These are phyloP conservation scores for Phytopythium aichiense DNA, from an alignment of 352 stramenopile species.

Conservation along the genomic window DNA sequence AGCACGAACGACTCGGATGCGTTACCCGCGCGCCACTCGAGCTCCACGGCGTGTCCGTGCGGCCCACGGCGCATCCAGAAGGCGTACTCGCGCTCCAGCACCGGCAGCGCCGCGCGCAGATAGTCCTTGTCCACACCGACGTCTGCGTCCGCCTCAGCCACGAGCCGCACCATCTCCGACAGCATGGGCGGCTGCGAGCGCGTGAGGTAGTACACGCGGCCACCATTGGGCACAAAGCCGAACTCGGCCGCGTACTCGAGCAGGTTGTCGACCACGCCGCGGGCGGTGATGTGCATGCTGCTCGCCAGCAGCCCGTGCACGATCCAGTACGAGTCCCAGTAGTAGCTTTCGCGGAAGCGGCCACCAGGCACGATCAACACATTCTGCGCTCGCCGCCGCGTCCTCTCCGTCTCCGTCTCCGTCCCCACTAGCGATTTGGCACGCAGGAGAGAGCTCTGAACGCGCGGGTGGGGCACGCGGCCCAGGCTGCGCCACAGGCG, in stretches of 20 bases:
- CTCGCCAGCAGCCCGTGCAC: conserved; percentile 83
- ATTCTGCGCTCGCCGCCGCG: conserved; percentile 35
- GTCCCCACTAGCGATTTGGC: conserved; percentile 21
- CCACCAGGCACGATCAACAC: conserved; percentile 86
- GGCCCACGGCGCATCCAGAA: conserved; percentile 83
- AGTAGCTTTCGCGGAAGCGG: conserved; percentile 91
- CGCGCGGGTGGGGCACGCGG: conserved; percentile 39
- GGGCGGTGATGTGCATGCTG: conserved; percentile 71
- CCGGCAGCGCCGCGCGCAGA: conserved; percentile 41
- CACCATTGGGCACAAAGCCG: conserved; percentile 89
- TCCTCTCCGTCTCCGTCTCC: not conserved
- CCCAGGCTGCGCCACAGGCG: conserved; percentile 72
- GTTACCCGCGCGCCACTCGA: conserved; percentile 15
- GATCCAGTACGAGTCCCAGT: conserved; percentile 94
- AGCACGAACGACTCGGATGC: conserved; percentile 35
- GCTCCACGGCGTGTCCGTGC: conserved; percentile 52
- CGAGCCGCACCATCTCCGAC: conserved; percentile 76
- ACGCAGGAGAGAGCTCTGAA: conserved; percentile 56
- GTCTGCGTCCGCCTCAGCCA: conserved; percentile 42
- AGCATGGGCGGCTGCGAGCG: conserved; percentile 90
- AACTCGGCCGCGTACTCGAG: conserved; percentile 84
- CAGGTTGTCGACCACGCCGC: conserved; percentile 82
- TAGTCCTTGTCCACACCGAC: conserved; percentile 19
- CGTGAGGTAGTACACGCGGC: conserved; percentile 89
- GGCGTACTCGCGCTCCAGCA: conserved; percentile 75